These are phyloP conservation scores for Ogataea polymorpha DNA, from an alignment of 805 yeast genomes.

Conservation along the genomic window DNA sequence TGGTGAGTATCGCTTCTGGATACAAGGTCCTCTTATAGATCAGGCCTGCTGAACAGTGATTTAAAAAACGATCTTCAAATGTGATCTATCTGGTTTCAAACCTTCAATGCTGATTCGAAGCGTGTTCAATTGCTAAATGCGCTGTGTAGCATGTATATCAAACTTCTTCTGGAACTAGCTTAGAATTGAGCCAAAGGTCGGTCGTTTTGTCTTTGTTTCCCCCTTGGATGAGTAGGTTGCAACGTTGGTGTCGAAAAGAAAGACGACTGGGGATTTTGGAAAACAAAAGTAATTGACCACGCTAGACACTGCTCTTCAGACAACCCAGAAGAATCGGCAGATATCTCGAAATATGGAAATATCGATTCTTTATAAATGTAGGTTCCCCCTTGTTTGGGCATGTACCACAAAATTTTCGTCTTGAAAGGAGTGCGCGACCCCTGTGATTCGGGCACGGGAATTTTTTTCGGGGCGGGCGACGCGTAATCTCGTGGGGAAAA, in stretches of 20 bases:
- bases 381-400: slow-evolving; percentile 10
- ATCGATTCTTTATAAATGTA: slow-evolving; percentile 10
- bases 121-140: slow-evolving; percentile 2
- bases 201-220: slow-evolving; percentile 6
- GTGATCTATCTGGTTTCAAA: slow-evolving; percentile 11
- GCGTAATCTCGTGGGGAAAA: slow-evolving; percentile 4
- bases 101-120: not conserved
- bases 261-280: slow-evolving; percentile 1
- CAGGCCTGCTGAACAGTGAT: slow-evolving; percentile 13
- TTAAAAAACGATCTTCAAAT: slow-evolving; percentile 5
- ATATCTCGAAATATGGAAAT: slow-evolving; percentile 6
- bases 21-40: slow-evolving; percentile 6
- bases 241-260: not conserved
- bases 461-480: slow-evolving; percentile 3
- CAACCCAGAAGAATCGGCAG: slow-evolving; percentile 6
- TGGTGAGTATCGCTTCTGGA: not conserved
- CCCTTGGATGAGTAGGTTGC: slow-evolving; percentile 1
- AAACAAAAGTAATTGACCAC: slow-evolving; percentile 1
- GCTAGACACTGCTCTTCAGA: slow-evolving; percentile 6
- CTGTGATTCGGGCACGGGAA: slow-evolving; percentile 8
- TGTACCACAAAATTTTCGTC: slow-evolving; percentile 10
- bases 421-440: slow-evolving; percentile 12
- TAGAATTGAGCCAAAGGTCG: not conserved
- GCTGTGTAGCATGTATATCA: slow-evolving; percentile 12
- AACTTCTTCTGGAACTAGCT: not conserved